Conservation (phyloP, 768 basidiomycete species). For the Pisolithus sp. region DNA sequence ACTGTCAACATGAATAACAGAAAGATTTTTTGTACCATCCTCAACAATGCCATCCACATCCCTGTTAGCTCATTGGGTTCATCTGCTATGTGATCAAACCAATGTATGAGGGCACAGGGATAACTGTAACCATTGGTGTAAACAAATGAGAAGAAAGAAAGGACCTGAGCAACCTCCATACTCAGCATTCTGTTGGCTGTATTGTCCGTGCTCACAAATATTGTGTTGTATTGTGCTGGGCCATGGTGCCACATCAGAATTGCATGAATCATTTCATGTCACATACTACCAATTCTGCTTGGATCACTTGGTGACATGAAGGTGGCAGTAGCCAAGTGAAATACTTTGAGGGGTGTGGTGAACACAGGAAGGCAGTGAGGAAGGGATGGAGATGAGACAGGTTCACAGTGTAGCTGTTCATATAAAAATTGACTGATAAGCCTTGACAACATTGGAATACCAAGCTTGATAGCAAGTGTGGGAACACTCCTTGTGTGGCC, state of each 20-base stretch:
- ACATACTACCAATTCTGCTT: slow-evolving; percentile 7
- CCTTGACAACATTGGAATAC: background rate
- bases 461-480: background rate
- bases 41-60: slow-evolving; percentile 13
- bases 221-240: too few relatives aligned
- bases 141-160: too few relatives aligned
- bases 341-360: too few relatives aligned
- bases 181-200: too few relatives aligned
- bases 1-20: slow-evolving; percentile 11
- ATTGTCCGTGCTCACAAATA: too few relatives aligned
- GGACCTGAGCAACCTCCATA: too few relatives aligned
- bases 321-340: too few relatives aligned
- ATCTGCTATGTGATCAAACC: slow-evolving; percentile 11
- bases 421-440: background rate
- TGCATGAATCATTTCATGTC: too few relatives aligned
- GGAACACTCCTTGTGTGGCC: too few relatives aligned
- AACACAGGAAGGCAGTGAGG: too few relatives aligned
- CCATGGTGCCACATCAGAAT: too few relatives aligned
- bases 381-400: too few relatives aligned
- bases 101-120: slow-evolving; percentile 17
- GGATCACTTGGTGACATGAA: background rate
- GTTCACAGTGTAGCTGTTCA: background rate
- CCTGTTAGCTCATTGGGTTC: slow-evolving; percentile 14
- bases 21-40: background rate
- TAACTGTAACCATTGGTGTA: background rate